A percentile compares a stretch with the other conserved stretches of the same genome.
phyloP scores from a whole-genome alignment of 2,329 filamentous ascomycete genomes.

The Colletotrichum somersetense region DNA sequence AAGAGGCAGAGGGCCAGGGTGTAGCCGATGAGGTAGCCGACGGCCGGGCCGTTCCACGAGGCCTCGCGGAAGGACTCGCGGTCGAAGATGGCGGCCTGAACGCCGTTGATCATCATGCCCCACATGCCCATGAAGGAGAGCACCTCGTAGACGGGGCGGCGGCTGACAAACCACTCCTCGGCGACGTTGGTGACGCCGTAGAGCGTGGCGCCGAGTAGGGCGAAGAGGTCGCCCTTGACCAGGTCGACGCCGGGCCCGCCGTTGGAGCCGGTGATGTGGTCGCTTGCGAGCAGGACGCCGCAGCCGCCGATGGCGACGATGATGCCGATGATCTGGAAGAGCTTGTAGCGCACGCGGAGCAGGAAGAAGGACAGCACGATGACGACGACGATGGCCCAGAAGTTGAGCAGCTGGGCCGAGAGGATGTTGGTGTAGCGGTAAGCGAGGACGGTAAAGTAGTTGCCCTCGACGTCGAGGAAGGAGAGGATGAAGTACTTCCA shows the following conservation, averaged over 20 bases:
- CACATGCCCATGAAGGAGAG: conserved; percentile 91
- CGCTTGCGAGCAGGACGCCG: conserved; percentile 86
- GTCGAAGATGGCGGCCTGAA: conserved; percentile 93
- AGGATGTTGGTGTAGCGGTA: conserved; percentile 94
- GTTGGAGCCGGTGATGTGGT: conserved; percentile 84
- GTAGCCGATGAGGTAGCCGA: conserved; percentile 89
- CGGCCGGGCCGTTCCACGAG: conserved; percentile 75
- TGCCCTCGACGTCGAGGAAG: conserved; percentile 95
- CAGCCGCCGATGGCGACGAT: conserved; percentile 91
- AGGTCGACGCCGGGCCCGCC: conserved; percentile 76
- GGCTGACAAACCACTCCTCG: conserved; percentile 94
- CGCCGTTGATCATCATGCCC: conserved; percentile 90
- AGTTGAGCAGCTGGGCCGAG: conserved; percentile 95
- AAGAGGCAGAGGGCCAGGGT: conserved; percentile 87
- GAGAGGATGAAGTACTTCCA: conserved; percentile 96
- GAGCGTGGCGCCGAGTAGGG: conserved; percentile 86
- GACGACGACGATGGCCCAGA: conserved; percentile 97
- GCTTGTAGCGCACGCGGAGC: conserved; percentile 89
- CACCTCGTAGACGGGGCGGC: conserved; percentile 90
- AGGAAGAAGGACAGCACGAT: conserved; percentile 86
- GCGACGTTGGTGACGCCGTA: conserved; percentile 93
- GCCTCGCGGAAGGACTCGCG: conserved; percentile 75
- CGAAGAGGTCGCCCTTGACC: conserved; percentile 93
- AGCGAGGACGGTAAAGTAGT: conserved; percentile 97
- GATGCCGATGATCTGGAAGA: conserved; percentile 87